These are phyloP conservation scores for Xanthoconium purpureum DNA, from an alignment of 768 basidiomycete genomes.

Conservation along the genomic window DNA sequence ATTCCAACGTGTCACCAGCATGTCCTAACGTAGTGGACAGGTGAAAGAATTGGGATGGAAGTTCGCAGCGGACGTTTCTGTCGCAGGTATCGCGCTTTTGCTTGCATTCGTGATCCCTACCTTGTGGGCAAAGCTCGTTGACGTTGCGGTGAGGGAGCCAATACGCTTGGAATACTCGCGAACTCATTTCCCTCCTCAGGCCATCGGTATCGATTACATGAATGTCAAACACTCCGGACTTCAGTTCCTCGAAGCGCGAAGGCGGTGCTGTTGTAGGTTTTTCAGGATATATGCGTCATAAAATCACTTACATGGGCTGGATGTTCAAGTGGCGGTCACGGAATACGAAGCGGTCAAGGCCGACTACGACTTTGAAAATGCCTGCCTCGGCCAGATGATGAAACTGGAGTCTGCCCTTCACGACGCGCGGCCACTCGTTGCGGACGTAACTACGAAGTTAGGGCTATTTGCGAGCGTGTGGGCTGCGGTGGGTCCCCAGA, in stretches of 20 bases:
- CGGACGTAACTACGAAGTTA: constrained; percentile 17
- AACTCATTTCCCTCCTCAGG: neutral
- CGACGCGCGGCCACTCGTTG: constrained; percentile 14
- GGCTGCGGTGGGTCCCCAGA: constrained; percentile 14
- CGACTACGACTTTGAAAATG: constrained; percentile 12
- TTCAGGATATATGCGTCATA: neutral
- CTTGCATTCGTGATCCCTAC: constrained; percentile 13
- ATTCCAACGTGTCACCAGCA: neutral
- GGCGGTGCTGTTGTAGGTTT: constrained; percentile 9
- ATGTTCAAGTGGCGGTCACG: constrained; percentile 6
- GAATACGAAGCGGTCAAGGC: constrained; percentile 7
- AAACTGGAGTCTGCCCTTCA: constrained; percentile 11
- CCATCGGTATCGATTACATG: constrained; percentile 2
- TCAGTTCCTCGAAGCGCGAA: constrained; percentile 5
- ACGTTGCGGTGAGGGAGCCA: neutral
- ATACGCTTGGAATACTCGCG: neutral
- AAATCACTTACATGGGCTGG: neutral
- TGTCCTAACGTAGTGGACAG: constrained; percentile 8
- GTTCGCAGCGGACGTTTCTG: constrained; percentile 8
- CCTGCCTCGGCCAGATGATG: constrained; percentile 15
- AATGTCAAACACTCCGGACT: constrained; percentile 3
- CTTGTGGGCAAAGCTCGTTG: constrained; percentile 8
- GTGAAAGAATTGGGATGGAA: constrained; percentile 20
- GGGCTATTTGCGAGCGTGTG: constrained; percentile 20
- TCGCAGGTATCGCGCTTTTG: constrained; percentile 15